Evolutionary conservation across 306 rosid species (phyloP), one percentile per base, ranked within the genome.

Genomic region (Luffa acutangula): DNA sequence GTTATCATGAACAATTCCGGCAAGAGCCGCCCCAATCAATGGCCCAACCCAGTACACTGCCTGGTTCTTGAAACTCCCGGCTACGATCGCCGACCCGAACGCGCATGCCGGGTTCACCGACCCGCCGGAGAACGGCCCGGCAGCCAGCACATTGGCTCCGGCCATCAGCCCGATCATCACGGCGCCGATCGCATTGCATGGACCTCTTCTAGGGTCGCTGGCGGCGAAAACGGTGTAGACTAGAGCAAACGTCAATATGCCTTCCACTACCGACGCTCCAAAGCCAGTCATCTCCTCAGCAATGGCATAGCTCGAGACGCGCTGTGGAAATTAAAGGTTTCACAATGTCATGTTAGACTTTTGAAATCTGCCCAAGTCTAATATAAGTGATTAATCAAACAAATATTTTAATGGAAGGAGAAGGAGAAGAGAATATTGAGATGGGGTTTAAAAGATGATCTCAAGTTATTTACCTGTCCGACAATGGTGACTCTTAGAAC

Each of bases 41-140:
- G 98, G 98, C 54, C 98, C 97, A 58, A 95, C 86, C 98, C 97
- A 95, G 45, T 95, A 92, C 5, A 88, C 98, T 9, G 97, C 98
- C 77, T 92, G 98, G 81, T 95, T 92, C 86, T 83, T 91, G 84
- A 95, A 95, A 71, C 75, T 88, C 1, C 98, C 96, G 0, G 91
- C 87, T 21, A 88, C 82, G 9, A 89, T 80, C 0, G 97, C 94
- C 0, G 97, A 84, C 39, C 95, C 97, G 7, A 95, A 92, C n/a
- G 98, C 97, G 60, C 92, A 91, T 0, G 96, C 98, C 9, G 97
- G 97, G 85, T 95, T 95, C 86, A 92, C 88, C 5, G 97, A 87
- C 1, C 96, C 97, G 1, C 97, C 97, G 0, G 97, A 95, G 83
- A 95, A 95, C 1, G 98, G 96, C 37, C 93, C 97, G 0, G 89